Base-by-base conservation (phyloP, 1,284 basidiomycete species). In the Acaromyces ingoldii region DNA sequence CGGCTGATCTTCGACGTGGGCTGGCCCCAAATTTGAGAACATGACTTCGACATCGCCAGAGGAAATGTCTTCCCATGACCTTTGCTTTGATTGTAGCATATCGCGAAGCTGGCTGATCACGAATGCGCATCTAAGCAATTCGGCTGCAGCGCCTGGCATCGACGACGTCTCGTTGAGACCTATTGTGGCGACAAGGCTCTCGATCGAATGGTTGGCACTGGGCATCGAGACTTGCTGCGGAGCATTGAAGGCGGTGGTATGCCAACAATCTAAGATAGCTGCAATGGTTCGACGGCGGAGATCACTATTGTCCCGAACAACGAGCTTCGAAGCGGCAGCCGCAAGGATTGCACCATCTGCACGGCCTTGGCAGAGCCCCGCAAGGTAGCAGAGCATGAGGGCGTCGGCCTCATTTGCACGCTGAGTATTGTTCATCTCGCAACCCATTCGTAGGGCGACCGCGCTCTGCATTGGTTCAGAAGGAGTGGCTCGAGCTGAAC, bases 251-350 rank as follows among this genome's bases (percentile, higher is more conserved):
- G 49, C 58, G 19, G 56, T 31, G 4, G 63, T 51, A 37, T 66
- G 63, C 63, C 63, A 66, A 24, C 63, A 55, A 45, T 66, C 63
- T 11, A 66, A 48, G 53, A 58, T 61, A 48, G 61, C 59, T 15
- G 61, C 43, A 30, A 66, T 19, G 36, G 57, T 57, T 21, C 62
- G 17, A 4, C 62, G 47, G 17, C 63, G 37, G 37, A 58, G 13
- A 19, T 22, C 60, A 53, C 21, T 56, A 60, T n/a, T 54, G 42
- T 60, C 4, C n/a, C n/a, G n/a, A n/a, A n/a, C n/a, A n/a, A n/a
- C n/a, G n/a, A 63, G 51, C 51, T 65, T 65, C 17, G 63, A 50
- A 4, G 60, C 58, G 6, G 62, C 63, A 26, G 62, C 62, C 1
- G 63, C 63, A 1, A 66, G 51, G 1, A 58, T 56, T 9, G 62